Evolutionary conservation across 164 flowering plant species (phyloP).

Genomic region (Macadamia tetraphylla): DNA sequence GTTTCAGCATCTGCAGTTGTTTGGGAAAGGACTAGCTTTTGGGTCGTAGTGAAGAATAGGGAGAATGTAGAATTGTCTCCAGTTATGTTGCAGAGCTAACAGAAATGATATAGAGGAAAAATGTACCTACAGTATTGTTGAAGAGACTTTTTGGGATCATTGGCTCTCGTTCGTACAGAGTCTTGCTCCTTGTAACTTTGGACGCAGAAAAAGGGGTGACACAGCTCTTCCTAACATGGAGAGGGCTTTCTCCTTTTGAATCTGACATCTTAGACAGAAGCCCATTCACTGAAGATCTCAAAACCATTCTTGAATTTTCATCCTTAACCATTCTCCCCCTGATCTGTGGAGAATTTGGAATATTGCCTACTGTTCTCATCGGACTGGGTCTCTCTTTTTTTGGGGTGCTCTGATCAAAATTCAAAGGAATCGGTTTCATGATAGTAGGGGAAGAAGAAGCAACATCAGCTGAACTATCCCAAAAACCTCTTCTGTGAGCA

Average conservation of each 20-base stretch:
- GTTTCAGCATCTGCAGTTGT: background rate
- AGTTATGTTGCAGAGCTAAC: background rate
- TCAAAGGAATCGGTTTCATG: slow-evolving; percentile 59
- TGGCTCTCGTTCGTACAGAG: slow-evolving; percentile 59
- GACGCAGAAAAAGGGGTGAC: slow-evolving; percentile 32
- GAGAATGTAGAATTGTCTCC: background rate
- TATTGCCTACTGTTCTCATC: slow-evolving; percentile 13
- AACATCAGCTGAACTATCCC: slow-evolving; percentile 43
- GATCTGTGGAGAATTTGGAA: slow-evolving; percentile 24
- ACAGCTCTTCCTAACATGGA: slow-evolving; percentile 58
- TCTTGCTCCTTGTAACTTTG: slow-evolving; percentile 74
- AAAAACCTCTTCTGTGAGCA: slow-evolving; percentile 61
- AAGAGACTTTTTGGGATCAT: slow-evolving; percentile 51
- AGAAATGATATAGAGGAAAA: slow-evolving; percentile 14
- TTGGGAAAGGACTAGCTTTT: background rate
- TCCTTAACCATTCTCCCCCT: slow-evolving; percentile 40
- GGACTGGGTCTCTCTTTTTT: slow-evolving; percentile 36
- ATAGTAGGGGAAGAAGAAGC: slow-evolving; percentile 38
- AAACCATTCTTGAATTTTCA: slow-evolving; percentile 23
- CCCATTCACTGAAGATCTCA: slow-evolving; percentile 57
- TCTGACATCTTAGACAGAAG: slow-evolving; percentile 52
- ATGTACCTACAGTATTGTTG: slow-evolving; percentile 86
- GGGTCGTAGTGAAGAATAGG: background rate
- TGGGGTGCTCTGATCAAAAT: slow-evolving; percentile 73
- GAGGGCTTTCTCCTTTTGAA: slow-evolving; percentile 50